Conservation (phyloP, 2,329 filamentous ascomycete species). For the Penicillium rolfsii region DNA sequence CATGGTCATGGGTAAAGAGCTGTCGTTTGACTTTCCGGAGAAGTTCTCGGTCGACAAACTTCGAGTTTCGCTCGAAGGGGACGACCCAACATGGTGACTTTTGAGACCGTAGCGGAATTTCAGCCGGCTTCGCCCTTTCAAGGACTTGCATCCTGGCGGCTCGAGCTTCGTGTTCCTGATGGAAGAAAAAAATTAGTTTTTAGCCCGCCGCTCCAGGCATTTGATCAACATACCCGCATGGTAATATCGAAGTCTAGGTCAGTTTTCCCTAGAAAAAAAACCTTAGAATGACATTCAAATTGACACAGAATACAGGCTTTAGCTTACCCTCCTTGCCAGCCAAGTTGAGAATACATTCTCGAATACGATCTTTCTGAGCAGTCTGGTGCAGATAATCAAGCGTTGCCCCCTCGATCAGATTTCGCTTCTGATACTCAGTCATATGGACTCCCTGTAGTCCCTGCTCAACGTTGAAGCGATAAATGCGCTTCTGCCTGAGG, state of each 20-base stretch:
- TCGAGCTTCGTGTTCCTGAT: constrained; percentile 6
- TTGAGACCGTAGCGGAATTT: background rate
- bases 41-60: constrained; percentile 23
- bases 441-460: constrained; percentile 43
- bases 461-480: constrained; percentile 45
- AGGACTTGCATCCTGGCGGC: background rate
- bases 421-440: constrained; percentile 34
- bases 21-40: constrained; percentile 15
- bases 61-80: constrained; percentile 21
- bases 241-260: constrained; percentile 8
- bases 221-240: constrained; percentile 5
- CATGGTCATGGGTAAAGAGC: constrained; percentile 3
- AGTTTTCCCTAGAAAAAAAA: constrained; percentile 5
- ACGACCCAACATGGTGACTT: constrained; percentile 13
- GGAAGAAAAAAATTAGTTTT: background rate
- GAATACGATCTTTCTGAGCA: background rate
- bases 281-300: background rate
- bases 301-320: no score
- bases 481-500: constrained; percentile 25
- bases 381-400: constrained; percentile 21
- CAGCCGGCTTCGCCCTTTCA: background rate
- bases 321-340: constrained; percentile 6
- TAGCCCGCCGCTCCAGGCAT: background rate
- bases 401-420: constrained; percentile 19
- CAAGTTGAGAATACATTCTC: constrained; percentile 18